Percentiles rank a stretch among this genome's conserved stretches.
phyloP scores from a whole-genome alignment of 2,329 filamentous ascomycete species.

The Venturia asperata region DNA sequence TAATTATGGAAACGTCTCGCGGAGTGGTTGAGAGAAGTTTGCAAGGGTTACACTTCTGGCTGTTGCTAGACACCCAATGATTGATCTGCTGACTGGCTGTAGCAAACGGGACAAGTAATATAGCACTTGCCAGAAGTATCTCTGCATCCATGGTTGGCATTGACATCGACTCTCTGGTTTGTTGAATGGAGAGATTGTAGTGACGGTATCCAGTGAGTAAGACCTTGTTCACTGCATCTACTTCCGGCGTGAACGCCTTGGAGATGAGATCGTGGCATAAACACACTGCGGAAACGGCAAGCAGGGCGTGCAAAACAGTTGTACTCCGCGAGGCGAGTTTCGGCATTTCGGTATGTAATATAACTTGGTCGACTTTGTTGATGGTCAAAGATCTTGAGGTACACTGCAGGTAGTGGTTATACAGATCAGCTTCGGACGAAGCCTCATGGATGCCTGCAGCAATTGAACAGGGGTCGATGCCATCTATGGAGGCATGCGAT shows the following conservation, averaged over 20 bases:
- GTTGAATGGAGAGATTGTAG: conserved; percentile 22
- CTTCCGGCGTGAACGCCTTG: conserved; percentile 16
- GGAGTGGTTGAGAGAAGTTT: conserved; percentile 16
- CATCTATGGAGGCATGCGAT: background rate
- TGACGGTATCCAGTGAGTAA: conserved; percentile 22
- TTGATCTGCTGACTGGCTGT: conserved; percentile 22
- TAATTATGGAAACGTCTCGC: conserved; percentile 10
- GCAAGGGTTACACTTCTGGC: background rate
- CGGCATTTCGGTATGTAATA: conserved; percentile 19
- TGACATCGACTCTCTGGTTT: conserved; percentile 23
- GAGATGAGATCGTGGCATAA: conserved; percentile 22
- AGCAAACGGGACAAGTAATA: conserved; percentile 22
- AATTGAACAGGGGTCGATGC: background rate
- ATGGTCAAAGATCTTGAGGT: conserved; percentile 19
- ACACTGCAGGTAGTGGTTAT: conserved; percentile 21
- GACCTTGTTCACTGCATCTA: conserved; percentile 17
- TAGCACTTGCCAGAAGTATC: conserved; percentile 22
- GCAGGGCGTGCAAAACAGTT: conserved; percentile 21
- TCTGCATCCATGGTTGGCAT: conserved; percentile 19
- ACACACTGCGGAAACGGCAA: conserved; percentile 21
- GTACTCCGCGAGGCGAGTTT: conserved; percentile 19
- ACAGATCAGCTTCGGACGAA: no score
- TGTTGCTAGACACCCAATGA: conserved; percentile 20
- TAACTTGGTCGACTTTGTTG: conserved; percentile 1
- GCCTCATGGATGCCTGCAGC: no score